Conservation (phyloP, 2,329 filamentous ascomycete genomes). For the Rachicladosporium sp. region DNA sequence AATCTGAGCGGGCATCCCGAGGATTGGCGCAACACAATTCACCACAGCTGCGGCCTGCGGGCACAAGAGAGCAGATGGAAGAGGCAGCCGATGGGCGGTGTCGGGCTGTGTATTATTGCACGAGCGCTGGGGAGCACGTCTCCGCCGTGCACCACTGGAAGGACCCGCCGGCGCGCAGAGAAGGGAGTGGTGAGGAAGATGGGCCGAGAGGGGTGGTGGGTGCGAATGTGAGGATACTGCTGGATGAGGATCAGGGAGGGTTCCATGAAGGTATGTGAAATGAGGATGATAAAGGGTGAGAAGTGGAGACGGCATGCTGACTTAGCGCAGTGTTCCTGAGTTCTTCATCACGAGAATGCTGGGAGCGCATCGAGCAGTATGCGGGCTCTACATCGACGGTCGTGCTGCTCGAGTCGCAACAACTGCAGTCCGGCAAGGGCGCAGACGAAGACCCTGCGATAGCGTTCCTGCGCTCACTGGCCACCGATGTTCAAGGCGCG, state of each 20-base stretch:
- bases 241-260: constrained; percentile 21
- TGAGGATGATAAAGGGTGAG: background rate
- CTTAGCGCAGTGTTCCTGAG: constrained; percentile 17
- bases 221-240: constrained; percentile 17
- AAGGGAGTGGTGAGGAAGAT: background rate
- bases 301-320: constrained; percentile 4
- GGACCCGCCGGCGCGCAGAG: constrained; percentile 6
- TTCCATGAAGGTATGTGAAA: constrained; percentile 19
- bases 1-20: constrained; percentile 2
- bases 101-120: constrained; percentile 22
- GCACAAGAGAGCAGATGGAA: constrained; percentile 15
- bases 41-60: constrained; percentile 4
- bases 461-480: constrained; percentile 14
- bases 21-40: constrained; percentile 1
- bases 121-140: constrained; percentile 11
- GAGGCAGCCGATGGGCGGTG: constrained; percentile 14
- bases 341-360: constrained; percentile 15
- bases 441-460: constrained; percentile 4
- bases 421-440: constrained; percentile 3
- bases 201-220: constrained; percentile 10
- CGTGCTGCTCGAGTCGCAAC: constrained; percentile 16
- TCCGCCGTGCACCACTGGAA: constrained; percentile 14
- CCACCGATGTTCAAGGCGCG: constrained; percentile 13
- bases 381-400: constrained; percentile 14
- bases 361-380: constrained; percentile 14